Conservation (phyloP, 495 filamentous ascomycete species). For the Daldinia childiae region DNA sequence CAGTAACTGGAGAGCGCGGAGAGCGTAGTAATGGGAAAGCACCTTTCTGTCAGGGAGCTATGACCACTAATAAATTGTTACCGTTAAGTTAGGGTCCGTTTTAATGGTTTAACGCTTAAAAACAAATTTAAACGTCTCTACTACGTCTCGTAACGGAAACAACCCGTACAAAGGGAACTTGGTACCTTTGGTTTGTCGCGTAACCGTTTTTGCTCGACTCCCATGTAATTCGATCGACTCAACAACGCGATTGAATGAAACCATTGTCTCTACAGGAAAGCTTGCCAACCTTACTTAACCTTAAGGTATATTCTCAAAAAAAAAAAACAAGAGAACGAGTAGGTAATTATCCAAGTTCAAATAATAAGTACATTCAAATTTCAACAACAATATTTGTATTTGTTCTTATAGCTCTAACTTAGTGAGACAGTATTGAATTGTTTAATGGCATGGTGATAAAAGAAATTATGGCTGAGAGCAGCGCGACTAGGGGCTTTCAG, state of each 20-base stretch:
- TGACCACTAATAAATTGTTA: background rate
- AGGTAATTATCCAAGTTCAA: constrained; percentile 8
- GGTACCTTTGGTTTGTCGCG: background rate
- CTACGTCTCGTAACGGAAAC: background rate
- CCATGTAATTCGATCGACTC: constrained; percentile 1
- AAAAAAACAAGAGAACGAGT: background rate
- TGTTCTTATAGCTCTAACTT: background rate
- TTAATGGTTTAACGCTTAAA: background rate
- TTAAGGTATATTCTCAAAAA: background rate
- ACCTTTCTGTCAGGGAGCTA: background rate
- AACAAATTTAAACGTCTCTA: background rate
- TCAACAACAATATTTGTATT: background rate
- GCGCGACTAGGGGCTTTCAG: background rate
- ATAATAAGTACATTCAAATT: background rate
- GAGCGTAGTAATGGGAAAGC: background rate
- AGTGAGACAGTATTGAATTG: background rate
- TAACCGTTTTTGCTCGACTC: background rate
- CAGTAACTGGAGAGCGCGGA: constrained; percentile 19
- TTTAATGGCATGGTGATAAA: constrained; percentile 17
- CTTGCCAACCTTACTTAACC: background rate
- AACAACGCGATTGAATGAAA: constrained; percentile 2
- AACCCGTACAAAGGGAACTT: background rate
- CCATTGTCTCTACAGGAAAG: background rate
- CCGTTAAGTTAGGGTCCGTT: background rate
- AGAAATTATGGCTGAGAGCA: constrained; percentile 20